Evolutionary conservation across 805 yeast species (phyloP).

Genomic region (Metschnikowia rubicola): DNA sequence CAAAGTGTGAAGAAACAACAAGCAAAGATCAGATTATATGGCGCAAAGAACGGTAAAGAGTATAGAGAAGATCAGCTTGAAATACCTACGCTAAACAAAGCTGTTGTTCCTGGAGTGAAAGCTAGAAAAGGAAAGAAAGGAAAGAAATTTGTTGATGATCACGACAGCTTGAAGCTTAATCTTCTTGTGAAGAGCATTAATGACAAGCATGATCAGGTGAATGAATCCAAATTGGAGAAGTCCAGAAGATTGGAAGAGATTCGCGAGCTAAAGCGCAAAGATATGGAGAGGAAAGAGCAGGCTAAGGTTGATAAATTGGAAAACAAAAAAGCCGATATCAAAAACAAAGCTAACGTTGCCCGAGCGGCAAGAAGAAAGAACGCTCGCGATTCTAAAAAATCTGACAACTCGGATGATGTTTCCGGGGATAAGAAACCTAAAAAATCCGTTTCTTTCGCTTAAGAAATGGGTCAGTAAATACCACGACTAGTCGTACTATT

Average conservation of each 20-base stretch:
- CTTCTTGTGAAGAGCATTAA: slow-evolving; percentile 78
- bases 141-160: slow-evolving; percentile 71
- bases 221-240: slow-evolving; percentile 87
- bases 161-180: slow-evolving; percentile 57
- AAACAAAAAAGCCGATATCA: slow-evolving; percentile 72
- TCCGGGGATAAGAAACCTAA: slow-evolving; percentile 19
- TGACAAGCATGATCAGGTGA: slow-evolving; percentile 71
- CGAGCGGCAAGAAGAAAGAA: slow-evolving; percentile 66
- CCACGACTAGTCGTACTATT: neutral
- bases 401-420: slow-evolving; percentile 20
- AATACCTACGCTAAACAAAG: slow-evolving; percentile 75
- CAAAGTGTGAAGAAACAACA: slow-evolving; percentile 62
- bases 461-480: neutral
- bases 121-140: slow-evolving; percentile 84
- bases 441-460: slow-evolving; percentile 42
- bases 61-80: slow-evolving; percentile 77
- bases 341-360: slow-evolving; percentile 66
- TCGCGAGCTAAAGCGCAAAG: slow-evolving; percentile 80
- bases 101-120: slow-evolving; percentile 79
- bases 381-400: slow-evolving; percentile 31
- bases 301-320: slow-evolving; percentile 67
- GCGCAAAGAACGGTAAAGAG: slow-evolving; percentile 52
- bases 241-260: slow-evolving; percentile 86
- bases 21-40: slow-evolving; percentile 61
- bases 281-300: slow-evolving; percentile 79